These are phyloP conservation scores for Penicillium sp. DNA, from an alignment of 2,329 filamentous ascomycete species.

Conservation along the genomic window DNA sequence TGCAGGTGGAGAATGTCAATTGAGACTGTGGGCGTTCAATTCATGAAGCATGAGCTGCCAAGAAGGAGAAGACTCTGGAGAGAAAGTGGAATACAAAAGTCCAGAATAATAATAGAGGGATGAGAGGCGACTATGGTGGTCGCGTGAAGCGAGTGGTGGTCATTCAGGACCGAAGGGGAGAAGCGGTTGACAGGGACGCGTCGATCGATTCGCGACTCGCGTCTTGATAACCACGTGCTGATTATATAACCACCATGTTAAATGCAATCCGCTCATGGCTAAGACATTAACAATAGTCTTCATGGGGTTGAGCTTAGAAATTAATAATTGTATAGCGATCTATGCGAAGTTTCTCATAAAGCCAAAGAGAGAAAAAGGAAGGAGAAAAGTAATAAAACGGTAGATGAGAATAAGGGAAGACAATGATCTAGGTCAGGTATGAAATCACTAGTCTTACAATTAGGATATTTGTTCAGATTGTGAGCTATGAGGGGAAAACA, in stretches of 20 bases:
- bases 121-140: too few relatives aligned
- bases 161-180: constrained; percentile 9
- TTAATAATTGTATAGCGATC: too few relatives aligned
- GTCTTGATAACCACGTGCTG: constrained; percentile 19
- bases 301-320: too few relatives aligned
- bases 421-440: too few relatives aligned
- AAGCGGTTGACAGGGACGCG: constrained; percentile 16
- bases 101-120: not conserved
- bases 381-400: not conserved
- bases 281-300: too few relatives aligned
- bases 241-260: constrained; percentile 10
- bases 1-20: constrained; percentile 1
- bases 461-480: constrained; percentile 13
- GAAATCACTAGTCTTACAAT: constrained; percentile 7
- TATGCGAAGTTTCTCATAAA: too few relatives aligned
- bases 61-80: not conserved
- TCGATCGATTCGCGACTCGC: constrained; percentile 21
- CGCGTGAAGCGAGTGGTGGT: not conserved
- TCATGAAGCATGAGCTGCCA: not conserved
- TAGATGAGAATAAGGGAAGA: too few relatives aligned
- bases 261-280: too few relatives aligned
- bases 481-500: constrained; percentile 7
- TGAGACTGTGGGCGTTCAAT: not conserved
- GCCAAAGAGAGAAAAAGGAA: not conserved
- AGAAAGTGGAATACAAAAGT: not conserved